Evolutionary conservation across 2,329 filamentous ascomycete species (phyloP).

Genomic region (Rhinocladiella similis): DNA sequence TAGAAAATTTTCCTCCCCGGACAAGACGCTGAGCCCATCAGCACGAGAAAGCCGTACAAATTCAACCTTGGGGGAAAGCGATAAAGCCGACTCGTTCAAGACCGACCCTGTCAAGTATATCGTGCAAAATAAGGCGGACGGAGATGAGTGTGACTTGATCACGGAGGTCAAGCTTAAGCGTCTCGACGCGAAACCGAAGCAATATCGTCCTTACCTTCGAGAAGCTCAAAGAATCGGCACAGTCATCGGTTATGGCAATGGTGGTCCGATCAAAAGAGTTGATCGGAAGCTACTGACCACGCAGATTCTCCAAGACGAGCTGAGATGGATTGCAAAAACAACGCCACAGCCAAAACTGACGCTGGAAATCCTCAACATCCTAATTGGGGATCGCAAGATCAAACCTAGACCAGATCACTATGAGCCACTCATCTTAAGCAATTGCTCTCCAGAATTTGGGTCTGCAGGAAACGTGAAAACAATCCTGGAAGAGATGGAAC

Average conservation of each 20-base stretch:
- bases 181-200: background rate
- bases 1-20: too few species aligned
- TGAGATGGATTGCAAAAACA: conserved; percentile 18
- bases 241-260: background rate
- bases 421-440: conserved; percentile 71
- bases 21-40: too few species aligned
- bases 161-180: background rate
- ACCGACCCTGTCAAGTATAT: too few species aligned
- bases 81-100: too few species aligned
- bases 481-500: conserved; percentile 73
- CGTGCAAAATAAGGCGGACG: too few species aligned
- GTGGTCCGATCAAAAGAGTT: conserved; percentile 1
- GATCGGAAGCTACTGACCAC: conserved; percentile 7
- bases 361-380: conserved; percentile 35
- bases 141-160: background rate
- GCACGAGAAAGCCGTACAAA: too few species aligned
- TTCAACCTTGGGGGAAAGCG: too few species aligned
- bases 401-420: conserved; percentile 54
- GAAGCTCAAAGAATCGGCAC: background rate
- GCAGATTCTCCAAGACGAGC: conserved; percentile 22
- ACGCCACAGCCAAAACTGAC: conserved; percentile 13
- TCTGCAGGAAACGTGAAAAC: conserved; percentile 63
- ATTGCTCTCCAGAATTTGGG: conserved; percentile 63
- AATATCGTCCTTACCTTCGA: conserved; percentile 3
- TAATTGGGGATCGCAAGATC: conserved; percentile 40